Conservation (phyloP, 139 green algal genomes). For the Asterochloris erici region DNA sequence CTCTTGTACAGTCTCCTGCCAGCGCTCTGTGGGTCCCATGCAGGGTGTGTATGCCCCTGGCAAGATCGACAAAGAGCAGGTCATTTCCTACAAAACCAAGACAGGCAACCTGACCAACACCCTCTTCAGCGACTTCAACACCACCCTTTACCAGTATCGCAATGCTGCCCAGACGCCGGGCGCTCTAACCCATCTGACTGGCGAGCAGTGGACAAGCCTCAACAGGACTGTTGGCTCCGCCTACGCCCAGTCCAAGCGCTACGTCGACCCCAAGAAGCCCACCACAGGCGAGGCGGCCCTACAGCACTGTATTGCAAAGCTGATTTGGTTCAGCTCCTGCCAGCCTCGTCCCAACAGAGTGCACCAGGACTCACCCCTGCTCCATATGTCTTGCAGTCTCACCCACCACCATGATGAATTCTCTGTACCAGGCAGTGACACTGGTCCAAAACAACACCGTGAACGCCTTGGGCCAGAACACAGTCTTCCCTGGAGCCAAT, state of each 20-base stretch:
- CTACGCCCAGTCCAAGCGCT: background rate
- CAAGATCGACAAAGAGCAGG: background rate
- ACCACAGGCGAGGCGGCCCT: background rate
- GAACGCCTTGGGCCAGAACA: background rate
- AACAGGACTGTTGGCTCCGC: slow-evolving; percentile 6
- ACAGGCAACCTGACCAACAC: slow-evolving; percentile 11
- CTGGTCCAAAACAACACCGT: background rate
- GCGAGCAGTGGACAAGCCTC: background rate
- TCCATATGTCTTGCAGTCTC: background rate
- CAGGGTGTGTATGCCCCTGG: slow-evolving; percentile 22
- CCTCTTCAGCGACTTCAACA: slow-evolving; percentile 11
- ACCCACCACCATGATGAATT: background rate
- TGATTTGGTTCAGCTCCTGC: background rate
- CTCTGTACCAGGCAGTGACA: background rate
- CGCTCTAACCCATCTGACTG: background rate
- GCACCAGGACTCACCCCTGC: background rate
- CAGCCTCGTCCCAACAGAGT: background rate
- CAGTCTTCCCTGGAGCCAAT: background rate
- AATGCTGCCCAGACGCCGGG: background rate
- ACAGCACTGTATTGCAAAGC: background rate
- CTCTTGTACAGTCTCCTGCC: background rate
- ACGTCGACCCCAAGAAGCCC: background rate
- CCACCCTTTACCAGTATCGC: slow-evolving; percentile 7
- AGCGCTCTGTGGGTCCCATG: background rate
- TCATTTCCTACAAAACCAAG: slow-evolving; percentile 4